phyloP scores from a whole-genome alignment of 352 stramenopile species.

The Pythium biforme region DNA sequence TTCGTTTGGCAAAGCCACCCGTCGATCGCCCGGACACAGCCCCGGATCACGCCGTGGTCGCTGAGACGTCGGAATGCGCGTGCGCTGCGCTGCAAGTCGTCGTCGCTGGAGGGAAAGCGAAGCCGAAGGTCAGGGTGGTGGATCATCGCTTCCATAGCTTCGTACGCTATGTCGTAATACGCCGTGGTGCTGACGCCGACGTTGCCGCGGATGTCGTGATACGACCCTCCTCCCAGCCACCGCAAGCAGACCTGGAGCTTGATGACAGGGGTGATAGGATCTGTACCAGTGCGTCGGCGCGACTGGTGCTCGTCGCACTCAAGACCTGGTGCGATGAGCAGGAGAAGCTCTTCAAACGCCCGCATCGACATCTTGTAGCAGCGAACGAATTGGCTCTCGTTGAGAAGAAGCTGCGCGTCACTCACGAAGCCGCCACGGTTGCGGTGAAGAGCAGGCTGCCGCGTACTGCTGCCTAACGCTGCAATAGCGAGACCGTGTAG shows the following conservation, averaged over 20 bases:
- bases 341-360: background rate
- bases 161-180: conserved; percentile 4
- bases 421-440: background rate
- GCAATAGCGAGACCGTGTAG: background rate
- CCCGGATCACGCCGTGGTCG: background rate
- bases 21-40: conserved; percentile 16
- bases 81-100: background rate
- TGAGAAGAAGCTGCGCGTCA: background rate
- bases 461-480: background rate
- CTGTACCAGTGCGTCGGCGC: background rate
- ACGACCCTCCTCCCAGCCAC: background rate
- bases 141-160: background rate
- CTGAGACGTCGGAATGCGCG: background rate
- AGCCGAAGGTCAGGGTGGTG: conserved; percentile 6
- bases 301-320: background rate
- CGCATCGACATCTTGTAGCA: background rate
- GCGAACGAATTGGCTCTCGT: background rate
- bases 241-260: background rate
- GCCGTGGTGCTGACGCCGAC: conserved; percentile 1
- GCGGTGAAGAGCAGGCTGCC: background rate
- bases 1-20: background rate
- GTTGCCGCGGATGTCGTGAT: conserved; percentile 9
- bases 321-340: background rate
- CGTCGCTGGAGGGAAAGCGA: background rate
- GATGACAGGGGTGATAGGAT: background rate